These are phyloP conservation scores for Lentinula raphanica DNA, from an alignment of 768 basidiomycete genomes.

Conservation along the genomic window DNA sequence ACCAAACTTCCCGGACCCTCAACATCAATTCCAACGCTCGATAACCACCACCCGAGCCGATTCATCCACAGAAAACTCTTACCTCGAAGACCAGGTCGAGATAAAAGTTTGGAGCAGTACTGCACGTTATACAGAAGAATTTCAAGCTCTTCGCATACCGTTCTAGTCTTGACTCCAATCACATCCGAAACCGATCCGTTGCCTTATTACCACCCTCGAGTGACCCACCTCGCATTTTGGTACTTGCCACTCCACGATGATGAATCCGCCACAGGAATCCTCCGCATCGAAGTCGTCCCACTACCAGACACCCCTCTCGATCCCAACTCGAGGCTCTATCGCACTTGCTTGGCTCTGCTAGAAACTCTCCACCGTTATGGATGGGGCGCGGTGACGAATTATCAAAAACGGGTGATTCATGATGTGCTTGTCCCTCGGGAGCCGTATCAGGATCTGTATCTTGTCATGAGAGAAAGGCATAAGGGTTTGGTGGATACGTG, in stretches of 20 bases:
- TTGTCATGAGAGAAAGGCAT: conserved; percentile 80
- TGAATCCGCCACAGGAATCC: conserved; percentile 14
- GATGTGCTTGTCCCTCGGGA: conserved; percentile 76
- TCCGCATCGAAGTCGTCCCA: conserved; percentile 59
- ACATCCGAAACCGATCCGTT: conserved; percentile 38
- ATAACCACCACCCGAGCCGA: conserved; percentile 34
- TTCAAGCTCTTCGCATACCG: conserved; percentile 13
- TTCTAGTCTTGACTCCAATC: conserved; percentile 60
- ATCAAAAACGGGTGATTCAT: conserved; percentile 82
- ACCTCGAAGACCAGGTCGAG: conserved; percentile 74
- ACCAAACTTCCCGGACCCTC: not conserved
- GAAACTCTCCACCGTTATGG: conserved; percentile 84
- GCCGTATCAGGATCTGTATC: conserved; percentile 85
- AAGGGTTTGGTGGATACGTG: conserved; percentile 70
- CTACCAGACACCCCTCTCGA: conserved; percentile 45
- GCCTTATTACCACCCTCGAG: conserved; percentile 89
- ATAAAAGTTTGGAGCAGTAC: conserved; percentile 67
- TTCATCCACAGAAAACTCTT: conserved; percentile 66
- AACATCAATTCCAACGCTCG: conserved; percentile 28
- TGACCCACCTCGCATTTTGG: conserved; percentile 77
- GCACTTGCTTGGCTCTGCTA: conserved; percentile 76
- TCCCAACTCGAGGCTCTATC: conserved; percentile 61
- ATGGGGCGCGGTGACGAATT: conserved; percentile 77
- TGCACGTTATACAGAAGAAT: conserved; percentile 62
- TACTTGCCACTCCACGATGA: conserved; percentile 34